Conservation (phyloP, 2,329 filamentous ascomycete genomes). For the Magnaporthiopsis incrustans region DNA sequence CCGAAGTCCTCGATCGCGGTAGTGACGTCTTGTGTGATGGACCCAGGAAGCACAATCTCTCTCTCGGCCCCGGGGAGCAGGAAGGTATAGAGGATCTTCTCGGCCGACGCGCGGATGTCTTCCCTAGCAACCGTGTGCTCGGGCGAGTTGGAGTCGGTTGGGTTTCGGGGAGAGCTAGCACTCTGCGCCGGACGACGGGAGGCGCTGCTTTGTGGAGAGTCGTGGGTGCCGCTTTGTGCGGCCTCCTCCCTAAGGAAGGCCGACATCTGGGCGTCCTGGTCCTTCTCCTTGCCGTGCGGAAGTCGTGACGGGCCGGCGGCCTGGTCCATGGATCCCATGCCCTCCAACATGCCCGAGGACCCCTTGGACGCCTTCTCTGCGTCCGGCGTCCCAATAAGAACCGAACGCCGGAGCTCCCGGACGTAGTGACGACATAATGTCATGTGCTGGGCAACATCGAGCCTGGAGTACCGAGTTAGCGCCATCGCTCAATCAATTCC, state of each 20-base stretch:
- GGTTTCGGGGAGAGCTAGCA: constrained; percentile 50
- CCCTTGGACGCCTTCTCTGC: constrained; percentile 76
- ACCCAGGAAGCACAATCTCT: constrained; percentile 86
- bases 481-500: constrained; percentile 2
- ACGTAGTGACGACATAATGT: constrained; percentile 96
- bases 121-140: constrained; percentile 76
- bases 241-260: constrained; percentile 70
- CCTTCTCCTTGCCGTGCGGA: constrained; percentile 50
- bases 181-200: constrained; percentile 38
- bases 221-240: constrained; percentile 39
- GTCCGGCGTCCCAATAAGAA: constrained; percentile 88
- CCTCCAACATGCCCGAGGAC: constrained; percentile 73
- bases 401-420: constrained; percentile 84
- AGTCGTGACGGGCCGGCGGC: constrained; percentile 55
- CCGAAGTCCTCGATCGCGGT: constrained; percentile 82
- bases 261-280: constrained; percentile 83
- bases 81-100: constrained; percentile 98
- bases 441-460: constrained; percentile 99
- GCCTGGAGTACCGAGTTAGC: constrained; percentile 48
- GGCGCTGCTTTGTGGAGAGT: constrained; percentile 47
- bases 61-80: constrained; percentile 90
- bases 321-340: constrained; percentile 57
- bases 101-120: constrained; percentile 86
- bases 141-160: constrained; percentile 73
- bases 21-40: constrained; percentile 80